Base-by-base conservation (phyloP, 75 land plant species). In the Larix kaempferi region DNA sequence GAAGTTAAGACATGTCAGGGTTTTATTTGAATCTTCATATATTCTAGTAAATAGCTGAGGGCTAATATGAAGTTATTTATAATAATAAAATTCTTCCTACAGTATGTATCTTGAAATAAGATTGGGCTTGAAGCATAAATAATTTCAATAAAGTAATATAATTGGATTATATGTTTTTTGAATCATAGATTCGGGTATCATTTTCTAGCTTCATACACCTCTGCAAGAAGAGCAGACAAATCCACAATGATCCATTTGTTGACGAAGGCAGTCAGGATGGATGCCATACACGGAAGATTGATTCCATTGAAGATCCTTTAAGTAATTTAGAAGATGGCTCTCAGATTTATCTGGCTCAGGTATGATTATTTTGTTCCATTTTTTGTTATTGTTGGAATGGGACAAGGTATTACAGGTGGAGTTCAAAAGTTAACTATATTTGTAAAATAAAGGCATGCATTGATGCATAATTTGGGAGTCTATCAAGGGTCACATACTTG, bases 321-420 rank as follows among this genome's bases (percentile, higher is more conserved):
- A 55, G 21, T 27, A 49, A 52, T 73, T 54, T 73, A 55, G 75
- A 73, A 55, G 57, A 29, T 55, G 75, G 57, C 33, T 52, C 75
- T 55, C 75, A 73, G 57, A 73, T 73, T 27, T 73, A 25, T 73
- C 75, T 74, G 37, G 75, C 75, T 17, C 75, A 74, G 75, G 75
- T 74, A 56, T 25, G 35, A 15, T 74, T 72, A 12, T 5, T 49
- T 72, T 17, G 4, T 72, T 23, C 41, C n/a, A 41, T 33, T 22
- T 69, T 69, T 16, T 65, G 41, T 69, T 37, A 37, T 69, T 69
- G 7, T 8, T 69, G 21, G 52, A 69, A n/a, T 7, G 19, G 72
- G 52, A 49, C 1, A 49, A 49, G 52, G 8, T 49, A 8, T 8
- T 49, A 49, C 52, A 49, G 52, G 1, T 49, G 52, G 52, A 10